Evolutionary conservation across 306 rosid genomes (phyloP).

Genomic region (Citrullus mucosospermus): DNA sequence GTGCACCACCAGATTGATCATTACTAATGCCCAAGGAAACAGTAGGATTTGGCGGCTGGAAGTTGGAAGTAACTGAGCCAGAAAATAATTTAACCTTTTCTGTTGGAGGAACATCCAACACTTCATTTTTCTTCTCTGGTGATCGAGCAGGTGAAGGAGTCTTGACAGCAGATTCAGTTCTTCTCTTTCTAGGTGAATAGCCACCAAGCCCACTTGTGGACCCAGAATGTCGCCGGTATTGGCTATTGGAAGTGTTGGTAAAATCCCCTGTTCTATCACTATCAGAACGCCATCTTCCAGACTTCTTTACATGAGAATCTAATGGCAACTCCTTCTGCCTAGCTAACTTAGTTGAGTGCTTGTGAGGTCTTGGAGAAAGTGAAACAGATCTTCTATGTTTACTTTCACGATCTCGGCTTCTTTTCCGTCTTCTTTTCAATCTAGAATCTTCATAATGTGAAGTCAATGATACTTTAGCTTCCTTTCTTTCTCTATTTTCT

Average conservation of each 20-base stretch:
- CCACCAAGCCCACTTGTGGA: constrained; percentile 82
- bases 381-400: constrained; percentile 42
- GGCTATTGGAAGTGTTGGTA: constrained; percentile 55
- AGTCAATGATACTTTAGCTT: constrained; percentile 28
- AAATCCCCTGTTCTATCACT: constrained; percentile 40
- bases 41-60: constrained; percentile 30
- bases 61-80: constrained; percentile 29
- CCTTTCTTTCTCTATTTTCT: constrained; percentile 31
- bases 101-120: constrained; percentile 62
- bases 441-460: constrained; percentile 41
- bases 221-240: constrained; percentile 40
- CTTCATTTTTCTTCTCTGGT: constrained; percentile 60
- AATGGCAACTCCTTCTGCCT: constrained; percentile 25
- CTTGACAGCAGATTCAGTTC: constrained; percentile 59
- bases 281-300: constrained; percentile 40
- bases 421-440: constrained; percentile 46
- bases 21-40: constrained; percentile 28
- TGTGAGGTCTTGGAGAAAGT: constrained; percentile 38
- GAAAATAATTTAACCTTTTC: constrained; percentile 34
- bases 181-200: constrained; percentile 93
- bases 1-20: constrained; percentile 27
- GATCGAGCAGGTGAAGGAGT: constrained; percentile 66
- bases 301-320: constrained; percentile 33
- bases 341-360: constrained; percentile 21
- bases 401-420: constrained; percentile 44